These are phyloP conservation scores for Collybia nuda DNA, from an alignment of 768 basidiomycete species.

Conservation along the genomic window DNA sequence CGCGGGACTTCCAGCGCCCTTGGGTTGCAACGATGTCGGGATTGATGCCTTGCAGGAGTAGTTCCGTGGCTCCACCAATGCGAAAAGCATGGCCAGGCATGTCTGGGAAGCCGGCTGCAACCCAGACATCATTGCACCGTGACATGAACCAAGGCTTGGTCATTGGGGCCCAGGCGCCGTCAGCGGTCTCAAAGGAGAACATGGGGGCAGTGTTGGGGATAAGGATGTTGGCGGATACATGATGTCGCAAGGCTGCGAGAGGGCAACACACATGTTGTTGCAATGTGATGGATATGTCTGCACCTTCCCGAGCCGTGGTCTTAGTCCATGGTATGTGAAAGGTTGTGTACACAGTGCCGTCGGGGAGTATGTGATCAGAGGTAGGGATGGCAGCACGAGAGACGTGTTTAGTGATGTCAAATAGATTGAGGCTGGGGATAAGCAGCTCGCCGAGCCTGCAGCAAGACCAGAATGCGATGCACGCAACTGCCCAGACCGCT, in stretches of 20 bases:
- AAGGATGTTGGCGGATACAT: not conserved
- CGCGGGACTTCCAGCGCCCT: conserved; percentile 5
- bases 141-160: not conserved
- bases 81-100: conserved; percentile 4
- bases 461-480: conserved; percentile 6
- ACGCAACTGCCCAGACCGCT: conserved; percentile 6
- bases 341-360: conserved; percentile 9
- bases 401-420: not conserved
- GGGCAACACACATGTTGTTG: not conserved
- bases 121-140: conserved; percentile 2
- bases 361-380: not conserved
- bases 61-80: conserved; percentile 3
- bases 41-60: not conserved
- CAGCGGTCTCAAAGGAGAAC: not conserved
- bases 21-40: not conserved
- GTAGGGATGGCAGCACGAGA: not conserved
- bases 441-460: conserved; percentile 4
- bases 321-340: conserved; percentile 24
- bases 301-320: conserved; percentile 13
- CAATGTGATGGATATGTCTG: conserved; percentile 22
- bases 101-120: not conserved
- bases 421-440: conserved; percentile 6
- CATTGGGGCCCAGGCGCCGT: conserved; percentile 17
- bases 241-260: not conserved
- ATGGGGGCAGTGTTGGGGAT: conserved; percentile 1